Evolutionary conservation across 805 yeast species (phyloP), one percentile per base, ranked within the genome.

Genomic region (Tetrapisispora phaffii): DNA sequence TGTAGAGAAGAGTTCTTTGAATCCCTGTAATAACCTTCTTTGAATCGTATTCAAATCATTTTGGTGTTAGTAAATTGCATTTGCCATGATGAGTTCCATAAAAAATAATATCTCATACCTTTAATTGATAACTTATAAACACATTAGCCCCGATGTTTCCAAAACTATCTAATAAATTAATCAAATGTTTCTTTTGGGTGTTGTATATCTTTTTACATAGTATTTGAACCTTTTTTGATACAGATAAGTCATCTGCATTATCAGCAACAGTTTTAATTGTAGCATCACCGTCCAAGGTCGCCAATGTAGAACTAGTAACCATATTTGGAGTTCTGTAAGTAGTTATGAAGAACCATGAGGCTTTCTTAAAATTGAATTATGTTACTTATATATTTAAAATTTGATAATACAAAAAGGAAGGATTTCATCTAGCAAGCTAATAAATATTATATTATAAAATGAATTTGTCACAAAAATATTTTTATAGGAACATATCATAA

Each of bases 111-210:
- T n/a, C n/a, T 34, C 44, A 41, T 41, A 41, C 44, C 28, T 41
- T 41, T 1, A 34, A 15, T 28, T 41, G 44, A 34, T 41, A 41
- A 4, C 15, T 7, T 1, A 34, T 16, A 19, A 40, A 40, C 12
- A 7, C 8, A 13, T 23, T 24, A 6, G 20, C 34, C 19, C 34
- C 39, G 9, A 34, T 26, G 15, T 41, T 34, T 9, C 36, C 32
- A 34, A 41, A 41, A 26, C 39, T 41, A 33, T 41, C 32, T 7
- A 17, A n/a, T n/a, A 41, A 23, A 13, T 23, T n/a, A 20, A 26
- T 34, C 20, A 28, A 15, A 34, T 34, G 33, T 28, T 28, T 34
- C 10, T 20, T 34, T 28, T 24, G 24, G 7, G 16, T 24, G 8
- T 41, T 34, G 15, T 41, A 41, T 23, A 34, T 28, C 13, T 33